Evolutionary conservation across 257 asterid genomes (phyloP), one percentile per base, ranked within the genome.

Genomic region (Mentha longifolia): DNA sequence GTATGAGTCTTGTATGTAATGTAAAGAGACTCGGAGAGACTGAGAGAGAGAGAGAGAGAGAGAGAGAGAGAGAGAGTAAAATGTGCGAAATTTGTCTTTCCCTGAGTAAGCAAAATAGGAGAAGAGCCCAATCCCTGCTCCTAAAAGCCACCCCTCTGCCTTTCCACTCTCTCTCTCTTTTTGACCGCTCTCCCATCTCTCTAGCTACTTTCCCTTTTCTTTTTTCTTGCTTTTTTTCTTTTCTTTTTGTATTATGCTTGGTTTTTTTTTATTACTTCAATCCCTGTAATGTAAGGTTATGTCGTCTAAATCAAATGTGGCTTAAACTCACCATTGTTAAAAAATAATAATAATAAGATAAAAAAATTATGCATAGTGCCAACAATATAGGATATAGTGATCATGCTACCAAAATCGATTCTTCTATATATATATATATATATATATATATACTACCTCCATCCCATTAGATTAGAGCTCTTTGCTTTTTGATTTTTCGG

Each of bases 91-190:
- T 55, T 68, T 77, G 62, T 64, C 70, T 65, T 50, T 66, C 61
- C 63, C 70, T 64, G 58, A 66, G 59, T 3, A 41, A 30, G 67
- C 72, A 72, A 30, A 49, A 42, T 25, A 64, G 70, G 16, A 66
- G 77, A 52, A 72, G 41, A 76, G 68, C 63, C 17, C 45, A 54
- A 57, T 57, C 61, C 61, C 62, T 56, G 62, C 62, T n/a, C 39
- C 39, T 5, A 56, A 76, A 71, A 70, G 68, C 35, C 37, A 49
- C 14, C 31, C 52, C 51, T n/a, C 75, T 59, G 33, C 30, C 6
- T 55, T 70, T 49, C 71, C 50, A 6, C 57, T n/a, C 71, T 9
- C 50, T 39, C 74, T 3, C 13, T 15, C 33, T 46, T 64, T 64
- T 64, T 43, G 22, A 43, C 52, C 68, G 31, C 10, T 6, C 14